phyloP scores from a whole-genome alignment of 2,329 filamentous ascomycete genomes.

The Paracamarosporium sp. region DNA sequence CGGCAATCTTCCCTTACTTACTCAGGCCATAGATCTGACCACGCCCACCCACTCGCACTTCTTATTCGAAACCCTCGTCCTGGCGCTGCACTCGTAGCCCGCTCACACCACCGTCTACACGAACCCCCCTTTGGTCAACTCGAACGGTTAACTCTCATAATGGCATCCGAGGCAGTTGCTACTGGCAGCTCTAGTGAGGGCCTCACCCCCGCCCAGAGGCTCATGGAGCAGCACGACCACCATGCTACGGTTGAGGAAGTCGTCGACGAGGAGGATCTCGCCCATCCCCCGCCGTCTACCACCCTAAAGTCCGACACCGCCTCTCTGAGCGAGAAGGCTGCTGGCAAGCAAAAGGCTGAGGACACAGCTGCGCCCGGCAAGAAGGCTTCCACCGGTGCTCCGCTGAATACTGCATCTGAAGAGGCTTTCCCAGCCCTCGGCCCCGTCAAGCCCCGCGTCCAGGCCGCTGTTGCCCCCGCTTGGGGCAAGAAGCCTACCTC shows the following conservation, averaged over 20 bases:
- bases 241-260: conserved; percentile 80
- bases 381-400: conserved; percentile 30
- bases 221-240: conserved; percentile 70
- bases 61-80: neutral
- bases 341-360: conserved; percentile 71
- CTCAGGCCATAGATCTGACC: neutral
- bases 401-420: conserved; percentile 83
- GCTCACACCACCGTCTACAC: conserved; percentile 39
- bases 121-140: conserved; percentile 45
- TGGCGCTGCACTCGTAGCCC: conserved; percentile 38
- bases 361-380: conserved; percentile 49
- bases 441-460: conserved; percentile 66
- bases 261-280: conserved; percentile 77
- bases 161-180: conserved; percentile 46
- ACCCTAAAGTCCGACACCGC: conserved; percentile 38
- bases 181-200: conserved; percentile 42
- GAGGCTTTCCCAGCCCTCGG: conserved; percentile 95
- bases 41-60: neutral
- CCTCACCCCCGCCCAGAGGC: conserved; percentile 60
- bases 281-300: conserved; percentile 61
- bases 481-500: conserved; percentile 75
- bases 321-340: conserved; percentile 67
- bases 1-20: neutral
- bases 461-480: conserved; percentile 70
- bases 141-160: conserved; percentile 47